Evolutionary conservation across 805 yeast genomes (phyloP), one percentile per base, ranked within the genome.

Genomic region (Sugiyamaella qingdaonensis): DNA sequence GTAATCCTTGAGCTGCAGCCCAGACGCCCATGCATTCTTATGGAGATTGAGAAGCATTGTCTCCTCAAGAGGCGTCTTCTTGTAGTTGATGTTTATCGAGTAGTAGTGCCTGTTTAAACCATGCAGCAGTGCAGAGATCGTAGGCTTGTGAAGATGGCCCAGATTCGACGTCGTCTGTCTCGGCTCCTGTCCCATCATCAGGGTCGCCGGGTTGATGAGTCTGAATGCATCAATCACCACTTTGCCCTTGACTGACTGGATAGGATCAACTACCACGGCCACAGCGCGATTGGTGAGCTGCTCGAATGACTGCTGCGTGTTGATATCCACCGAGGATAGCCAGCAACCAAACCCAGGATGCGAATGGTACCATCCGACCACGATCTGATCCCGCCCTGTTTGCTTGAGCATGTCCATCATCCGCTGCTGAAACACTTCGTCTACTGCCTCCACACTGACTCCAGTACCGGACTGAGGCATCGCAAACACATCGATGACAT

Each of bases 271-370:
- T 39, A 94, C 99, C 32, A 94, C 99, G 1, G 99, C 99, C 36
- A 94, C 99, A 0, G 99, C 96, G 62, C 99, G 79, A 58, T 85
- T 85, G 69, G 92, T 92, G 70, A 94, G 82, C 71, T 90, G 97
- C 69, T 94, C 99, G 67, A 94, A 94, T 34, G 97, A 88, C 69
- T 92, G 97, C 68, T 94, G 99, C 2, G 99, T 94, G 70, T 90
- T 89, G 56, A 94, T 95, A 79, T 94, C 99, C 29, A 94, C 98
- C 29, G 91, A 84, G 10, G 98, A 91, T 62, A 94, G 78, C 99
- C 99, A 94, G 76, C 99, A 94, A n/a, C 99, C 99, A 69, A 92
- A 94, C 14, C 99, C 99, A 3, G 99, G 99, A 73, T 94, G 99
- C 11, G 98, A 91, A 69, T 94, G 99, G 75, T 94, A 94, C 99